These are phyloP conservation scores for Pseudogymnoascus sp. DNA, from an alignment of 2,329 filamentous ascomycete genomes.

Conservation along the genomic window DNA sequence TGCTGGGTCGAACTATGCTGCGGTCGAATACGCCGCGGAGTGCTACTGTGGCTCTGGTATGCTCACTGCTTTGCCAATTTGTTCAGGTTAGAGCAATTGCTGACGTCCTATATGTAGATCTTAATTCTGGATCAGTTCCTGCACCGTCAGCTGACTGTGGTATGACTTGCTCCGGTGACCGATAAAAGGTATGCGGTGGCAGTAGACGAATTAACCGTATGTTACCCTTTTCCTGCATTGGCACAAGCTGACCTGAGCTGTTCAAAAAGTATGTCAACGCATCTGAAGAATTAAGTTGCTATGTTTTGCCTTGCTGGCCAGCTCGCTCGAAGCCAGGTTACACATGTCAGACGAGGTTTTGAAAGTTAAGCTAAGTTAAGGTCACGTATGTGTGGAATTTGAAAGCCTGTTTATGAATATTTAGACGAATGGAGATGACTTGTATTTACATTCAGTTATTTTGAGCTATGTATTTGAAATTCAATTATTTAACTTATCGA, in stretches of 20 bases:
- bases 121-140: neutral
- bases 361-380: neutral
- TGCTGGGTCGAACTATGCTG: constrained; percentile 3
- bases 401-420: neutral
- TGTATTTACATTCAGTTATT: neutral
- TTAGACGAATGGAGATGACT: neutral
- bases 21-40: constrained; percentile 9
- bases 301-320: neutral
- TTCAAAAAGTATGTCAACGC: neutral
- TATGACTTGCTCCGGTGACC: constrained; percentile 7
- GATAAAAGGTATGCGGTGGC: constrained; percentile 11
- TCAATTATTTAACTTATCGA: neutral
- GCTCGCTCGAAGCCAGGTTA: neutral
- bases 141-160: neutral
- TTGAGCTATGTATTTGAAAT: neutral
- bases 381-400: neutral
- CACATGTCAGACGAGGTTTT: neutral
- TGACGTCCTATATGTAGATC: neutral
- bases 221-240: neutral
- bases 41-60: neutral
- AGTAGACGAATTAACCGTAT: constrained; percentile 9
- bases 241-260: neutral
- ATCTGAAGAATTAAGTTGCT: neutral
- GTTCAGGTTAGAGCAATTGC: neutral
- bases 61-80: neutral